Percentiles rank a stretch among this genome's conserved stretches.
phyloP scores from a whole-genome alignment of 306 rosid genomes.

The Phaseolus lunatus region DNA sequence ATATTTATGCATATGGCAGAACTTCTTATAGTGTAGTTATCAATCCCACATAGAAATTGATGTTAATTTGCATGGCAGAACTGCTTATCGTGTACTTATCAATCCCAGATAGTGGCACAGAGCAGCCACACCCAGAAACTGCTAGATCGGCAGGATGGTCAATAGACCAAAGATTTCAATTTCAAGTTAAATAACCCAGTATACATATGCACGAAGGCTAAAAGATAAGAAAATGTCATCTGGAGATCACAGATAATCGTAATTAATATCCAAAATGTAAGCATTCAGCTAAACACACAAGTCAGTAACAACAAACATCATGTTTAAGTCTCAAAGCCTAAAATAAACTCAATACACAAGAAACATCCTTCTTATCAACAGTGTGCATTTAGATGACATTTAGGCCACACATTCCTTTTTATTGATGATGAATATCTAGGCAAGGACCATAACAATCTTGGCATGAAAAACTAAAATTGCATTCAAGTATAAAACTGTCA shows the following conservation, averaged over 20 bases:
- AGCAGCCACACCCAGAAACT: neutral
- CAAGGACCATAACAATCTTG: neutral
- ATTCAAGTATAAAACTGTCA: neutral
- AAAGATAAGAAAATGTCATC: neutral
- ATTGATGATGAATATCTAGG: neutral
- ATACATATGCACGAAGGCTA: neutral
- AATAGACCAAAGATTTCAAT: neutral
- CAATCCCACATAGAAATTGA: neutral
- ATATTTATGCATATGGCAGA: neutral
- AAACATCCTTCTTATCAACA: neutral
- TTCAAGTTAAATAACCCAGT: neutral
- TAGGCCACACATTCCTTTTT: neutral
- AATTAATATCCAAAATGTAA: neutral
- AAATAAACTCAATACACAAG: neutral
- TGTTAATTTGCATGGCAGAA: neutral
- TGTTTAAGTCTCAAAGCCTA: neutral
- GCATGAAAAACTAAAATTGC: constrained; percentile 1
- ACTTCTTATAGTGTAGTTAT: neutral
- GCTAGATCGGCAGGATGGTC: neutral
- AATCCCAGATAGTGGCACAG: neutral
- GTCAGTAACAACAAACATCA: neutral
- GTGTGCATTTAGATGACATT: neutral
- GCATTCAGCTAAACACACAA: neutral
- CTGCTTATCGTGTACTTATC: neutral
- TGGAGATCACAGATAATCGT: neutral